Percentiles rank a stretch among this genome's conserved stretches.
Conservation (phyloP, 257 asterid genomes). For the Solanum okadae region DNA sequence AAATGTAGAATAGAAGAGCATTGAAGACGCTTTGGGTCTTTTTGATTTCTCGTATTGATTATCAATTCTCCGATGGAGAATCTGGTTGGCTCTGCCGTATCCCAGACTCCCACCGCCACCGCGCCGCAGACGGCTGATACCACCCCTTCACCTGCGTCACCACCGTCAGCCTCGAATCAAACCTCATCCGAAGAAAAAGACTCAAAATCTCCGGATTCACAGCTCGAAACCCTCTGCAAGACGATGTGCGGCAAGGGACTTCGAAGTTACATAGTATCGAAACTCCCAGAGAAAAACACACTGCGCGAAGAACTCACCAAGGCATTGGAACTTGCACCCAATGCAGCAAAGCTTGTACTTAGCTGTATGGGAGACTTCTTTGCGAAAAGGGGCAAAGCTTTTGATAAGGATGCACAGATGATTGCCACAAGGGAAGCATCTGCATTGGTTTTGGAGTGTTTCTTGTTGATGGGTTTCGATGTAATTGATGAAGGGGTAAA, state of each 20-base stretch:
- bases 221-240: not conserved
- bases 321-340: not conserved
- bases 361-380: not conserved
- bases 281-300: not conserved
- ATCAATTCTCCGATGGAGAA: not conserved
- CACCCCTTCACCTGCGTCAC: not conserved
- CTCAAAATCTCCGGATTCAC: not conserved
- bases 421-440: slow-evolving; percentile 56
- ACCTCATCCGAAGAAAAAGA: not conserved
- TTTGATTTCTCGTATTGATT: not conserved
- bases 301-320: not conserved
- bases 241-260: not conserved
- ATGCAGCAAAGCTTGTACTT: not conserved
- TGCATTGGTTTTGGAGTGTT: slow-evolving; percentile 59
- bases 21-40: not conserved
- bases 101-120: not conserved
- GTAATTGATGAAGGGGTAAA: slow-evolving; percentile 31
- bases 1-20: not conserved
- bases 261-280: not conserved
- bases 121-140: not conserved
- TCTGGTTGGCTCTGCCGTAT: not conserved
- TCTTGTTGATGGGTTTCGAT: slow-evolving; percentile 38
- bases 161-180: not conserved
- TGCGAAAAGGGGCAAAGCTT: not conserved
- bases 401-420: not conserved